phyloP scores from a whole-genome alignment of 345 rosid species.

The Gossypium anomalum region DNA sequence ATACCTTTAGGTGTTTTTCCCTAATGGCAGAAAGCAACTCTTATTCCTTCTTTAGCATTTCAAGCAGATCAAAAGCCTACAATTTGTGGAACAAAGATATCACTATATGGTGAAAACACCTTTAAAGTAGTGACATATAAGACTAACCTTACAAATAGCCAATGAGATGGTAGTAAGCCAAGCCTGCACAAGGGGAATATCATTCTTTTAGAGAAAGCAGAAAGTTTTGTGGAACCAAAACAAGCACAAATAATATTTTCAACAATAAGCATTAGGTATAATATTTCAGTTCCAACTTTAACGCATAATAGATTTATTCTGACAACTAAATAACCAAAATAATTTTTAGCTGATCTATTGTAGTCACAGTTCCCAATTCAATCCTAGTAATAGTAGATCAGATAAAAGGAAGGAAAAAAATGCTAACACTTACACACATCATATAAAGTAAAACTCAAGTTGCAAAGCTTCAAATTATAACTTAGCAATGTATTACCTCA shows the following conservation, averaged over 20 bases:
- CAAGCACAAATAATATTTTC: not conserved
- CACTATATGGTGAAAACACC: not conserved
- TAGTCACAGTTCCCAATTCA: too few relatives aligned
- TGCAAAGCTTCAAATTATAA: not conserved
- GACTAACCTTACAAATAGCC: conserved; percentile 78
- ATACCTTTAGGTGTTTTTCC: conserved; percentile 70
- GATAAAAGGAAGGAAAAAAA: not conserved
- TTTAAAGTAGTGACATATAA: conserved; percentile 3
- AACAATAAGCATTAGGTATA: not conserved
- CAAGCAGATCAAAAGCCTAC: conserved; percentile 80
- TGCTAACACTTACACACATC: not conserved
- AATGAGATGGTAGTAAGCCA: conserved; percentile 73
- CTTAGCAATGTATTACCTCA: not conserved
- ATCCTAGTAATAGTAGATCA: not conserved
- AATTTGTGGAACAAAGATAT: conserved; percentile 16
- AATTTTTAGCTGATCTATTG: not conserved
- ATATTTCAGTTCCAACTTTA: not conserved
- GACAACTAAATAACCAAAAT: not conserved
- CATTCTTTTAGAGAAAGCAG: not conserved
- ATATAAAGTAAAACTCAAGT: not conserved
- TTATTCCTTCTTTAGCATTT: conserved; percentile 83
- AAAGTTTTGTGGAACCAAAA: not conserved
- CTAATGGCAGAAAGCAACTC: conserved; percentile 82
- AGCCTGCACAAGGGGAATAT: conserved; percentile 54
- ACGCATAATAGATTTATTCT: not conserved